These are phyloP conservation scores for Akebia trifoliata DNA, from an alignment of 164 flowering plant species.

Conservation along the genomic window DNA sequence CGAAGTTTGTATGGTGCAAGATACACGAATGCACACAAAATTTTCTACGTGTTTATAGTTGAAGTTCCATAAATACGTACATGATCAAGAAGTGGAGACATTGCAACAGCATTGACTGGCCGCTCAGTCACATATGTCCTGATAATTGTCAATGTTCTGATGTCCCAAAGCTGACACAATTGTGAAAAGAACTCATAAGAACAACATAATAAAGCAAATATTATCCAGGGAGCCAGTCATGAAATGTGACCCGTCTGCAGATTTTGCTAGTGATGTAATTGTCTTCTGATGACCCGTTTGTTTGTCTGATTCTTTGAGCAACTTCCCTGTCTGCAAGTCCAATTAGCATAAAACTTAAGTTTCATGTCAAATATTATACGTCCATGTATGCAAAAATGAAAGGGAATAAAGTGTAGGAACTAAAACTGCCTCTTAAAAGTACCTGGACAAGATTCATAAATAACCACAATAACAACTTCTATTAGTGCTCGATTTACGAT, in stretches of 20 bases:
- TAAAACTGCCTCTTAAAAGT: background rate
- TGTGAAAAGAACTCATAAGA: background rate
- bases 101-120: conserved; percentile 91
- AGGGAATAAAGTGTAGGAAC: background rate
- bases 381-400: background rate
- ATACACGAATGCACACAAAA: background rate
- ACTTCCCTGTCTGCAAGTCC: conserved; percentile 73
- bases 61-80: conserved; percentile 29
- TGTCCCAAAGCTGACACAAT: conserved; percentile 81
- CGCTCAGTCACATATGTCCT: conserved; percentile 86
- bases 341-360: background rate
- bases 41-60: background rate
- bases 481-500: background rate
- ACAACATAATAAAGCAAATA: background rate
- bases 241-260: conserved; percentile 81
- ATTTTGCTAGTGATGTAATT: conserved; percentile 67
- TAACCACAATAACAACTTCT: background rate
- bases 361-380: background rate
- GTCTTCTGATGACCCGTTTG: conserved; percentile 77
- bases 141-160: conserved; percentile 65
- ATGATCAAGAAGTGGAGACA: conserved; percentile 94
- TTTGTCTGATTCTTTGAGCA: conserved; percentile 69
- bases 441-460: background rate
- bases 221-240: conserved; percentile 75
- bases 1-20: background rate